Percentiles rank a stretch among this genome's conserved stretches.
These are phyloP conservation scores for Candida hispaniensis DNA, from an alignment of 805 yeast genomes.

Conservation along the genomic window DNA sequence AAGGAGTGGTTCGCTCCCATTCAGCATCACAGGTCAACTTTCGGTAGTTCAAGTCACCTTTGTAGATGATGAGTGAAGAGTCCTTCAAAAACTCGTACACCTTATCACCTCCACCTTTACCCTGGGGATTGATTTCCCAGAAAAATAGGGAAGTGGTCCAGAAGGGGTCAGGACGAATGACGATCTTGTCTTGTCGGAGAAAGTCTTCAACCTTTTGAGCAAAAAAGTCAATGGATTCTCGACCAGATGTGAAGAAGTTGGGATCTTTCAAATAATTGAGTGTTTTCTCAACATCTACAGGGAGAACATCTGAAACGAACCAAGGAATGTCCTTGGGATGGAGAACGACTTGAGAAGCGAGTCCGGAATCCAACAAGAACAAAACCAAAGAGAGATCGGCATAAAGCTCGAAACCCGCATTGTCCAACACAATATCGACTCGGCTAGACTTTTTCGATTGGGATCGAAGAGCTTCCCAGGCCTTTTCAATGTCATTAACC, in stretches of 20 bases:
- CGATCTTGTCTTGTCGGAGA: constrained; percentile 38
- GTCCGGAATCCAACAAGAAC: constrained; percentile 58
- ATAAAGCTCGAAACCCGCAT: constrained; percentile 89
- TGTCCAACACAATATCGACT: constrained; percentile 79
- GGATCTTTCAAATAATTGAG: constrained; percentile 45
- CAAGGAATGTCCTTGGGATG: constrained; percentile 91
- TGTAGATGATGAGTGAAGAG: constrained; percentile 65
- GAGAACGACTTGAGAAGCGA: constrained; percentile 53
- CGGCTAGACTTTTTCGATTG: constrained; percentile 31
- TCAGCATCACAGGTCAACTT: constrained; percentile 82
- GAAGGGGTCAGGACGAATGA: constrained; percentile 52
- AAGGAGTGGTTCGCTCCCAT: constrained; percentile 79
- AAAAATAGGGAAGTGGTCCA: constrained; percentile 80
- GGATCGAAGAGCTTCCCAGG: constrained; percentile 40
- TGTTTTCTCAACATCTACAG: constrained; percentile 59
- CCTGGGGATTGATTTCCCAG: constrained; percentile 52
- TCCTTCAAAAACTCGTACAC: constrained; percentile 47
- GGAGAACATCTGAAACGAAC: constrained; percentile 95
- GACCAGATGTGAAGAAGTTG: constrained; percentile 36
- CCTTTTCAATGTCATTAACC: constrained; percentile 58
- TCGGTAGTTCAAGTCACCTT: constrained; percentile 94
- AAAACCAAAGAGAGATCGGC: constrained; percentile 65
- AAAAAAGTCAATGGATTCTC: constrained; percentile 39
- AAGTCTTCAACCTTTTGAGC: constrained; percentile 38
- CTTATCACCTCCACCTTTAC: constrained; percentile 46